A percentile compares a stretch with the other conserved stretches of the same genome.
Conservation (phyloP, 2,329 filamentous ascomycete species). For the Cordyceps cicadae region DNA sequence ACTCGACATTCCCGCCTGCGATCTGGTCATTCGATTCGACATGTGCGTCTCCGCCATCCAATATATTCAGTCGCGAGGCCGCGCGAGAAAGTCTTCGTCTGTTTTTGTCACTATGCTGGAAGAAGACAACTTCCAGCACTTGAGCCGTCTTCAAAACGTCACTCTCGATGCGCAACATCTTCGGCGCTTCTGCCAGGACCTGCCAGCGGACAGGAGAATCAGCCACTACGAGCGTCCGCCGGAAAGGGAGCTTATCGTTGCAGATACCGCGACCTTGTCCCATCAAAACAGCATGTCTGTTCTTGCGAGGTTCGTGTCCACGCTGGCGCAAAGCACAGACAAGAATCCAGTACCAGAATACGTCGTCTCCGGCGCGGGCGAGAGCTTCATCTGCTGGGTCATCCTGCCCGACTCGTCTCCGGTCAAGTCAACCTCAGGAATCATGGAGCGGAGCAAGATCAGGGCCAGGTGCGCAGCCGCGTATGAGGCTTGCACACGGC, state of each 20-base stretch:
- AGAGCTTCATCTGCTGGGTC: conserved; percentile 67
- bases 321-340: conserved; percentile 34
- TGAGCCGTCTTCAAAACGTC: conserved; percentile 48
- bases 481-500: conserved; percentile 67
- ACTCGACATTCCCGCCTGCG: conserved; percentile 60
- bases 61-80: conserved; percentile 86
- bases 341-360: conserved; percentile 46
- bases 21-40: conserved; percentile 68
- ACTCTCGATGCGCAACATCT: conserved; percentile 54
- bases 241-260: conserved; percentile 51
- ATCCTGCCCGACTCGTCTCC: conserved; percentile 69
- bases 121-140: conserved; percentile 54
- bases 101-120: conserved; percentile 83
- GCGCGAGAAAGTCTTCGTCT: conserved; percentile 70
- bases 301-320: conserved; percentile 65
- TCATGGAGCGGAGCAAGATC: conserved; percentile 58
- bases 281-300: conserved; percentile 65
- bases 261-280: conserved; percentile 66
- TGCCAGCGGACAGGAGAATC: conserved; percentile 64
- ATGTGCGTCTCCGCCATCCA: conserved; percentile 85
- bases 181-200: conserved; percentile 63
- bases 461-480: conserved; percentile 83
- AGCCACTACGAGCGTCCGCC: conserved; percentile 19
- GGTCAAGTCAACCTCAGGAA: conserved; percentile 57
- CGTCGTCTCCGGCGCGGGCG: conserved; percentile 45